Base-by-base conservation (phyloP, 768 basidiomycete species). In the Phanerodontia chrysosporium region DNA sequence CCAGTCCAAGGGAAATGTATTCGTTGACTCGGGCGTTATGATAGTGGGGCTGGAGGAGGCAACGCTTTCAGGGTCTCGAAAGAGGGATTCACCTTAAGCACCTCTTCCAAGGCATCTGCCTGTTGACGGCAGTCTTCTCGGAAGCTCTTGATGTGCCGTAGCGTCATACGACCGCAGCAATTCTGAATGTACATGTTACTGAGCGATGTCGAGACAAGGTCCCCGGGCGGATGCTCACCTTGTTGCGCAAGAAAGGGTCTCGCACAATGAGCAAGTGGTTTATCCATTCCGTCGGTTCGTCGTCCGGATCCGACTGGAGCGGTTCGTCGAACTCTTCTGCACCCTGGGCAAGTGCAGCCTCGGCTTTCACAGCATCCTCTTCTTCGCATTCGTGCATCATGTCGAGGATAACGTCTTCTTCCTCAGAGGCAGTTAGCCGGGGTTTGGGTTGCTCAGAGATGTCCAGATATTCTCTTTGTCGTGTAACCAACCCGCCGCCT, bases 201-300 rank as follows among this genome's bases (percentile, higher is more conserved):
- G 18, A 24, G 22, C 46, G 24, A 25, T 48, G 7, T 35, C 14
- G 7, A 7, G 14, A 35, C 8, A 14, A 7, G 14, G 32, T 1
- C 12, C 16, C 24, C 2, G 14, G 18, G 35, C 25, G 7, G 2
- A 3, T 51, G n/a, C 35, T 3, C 21, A 59, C 61, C 54, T 62
- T 62, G 5, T 14, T 3, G 3, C 6, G 6, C 16, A 62, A 49
- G 42, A 62, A 62, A 4, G 58, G 58, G 36, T 60, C 63, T 21
- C 39, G 39, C 13, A 55, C 49, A 16, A 44, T 36, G 13, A 60
- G 49, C 42, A 53, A 30, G 16, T 57, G 45, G 29, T 45, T 51
- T 27, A 25, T 45, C 60, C 49, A 58, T 22, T 22, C 52, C 55
- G 35, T 21, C 24, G 29, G 53, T 36, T 53, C 52, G n/a, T 42